Percentiles rank a stretch among this genome's conserved stretches.
Evolutionary conservation across 1,284 basidiomycete genomes (phyloP).

Genomic region (Ustilago nuda): DNA sequence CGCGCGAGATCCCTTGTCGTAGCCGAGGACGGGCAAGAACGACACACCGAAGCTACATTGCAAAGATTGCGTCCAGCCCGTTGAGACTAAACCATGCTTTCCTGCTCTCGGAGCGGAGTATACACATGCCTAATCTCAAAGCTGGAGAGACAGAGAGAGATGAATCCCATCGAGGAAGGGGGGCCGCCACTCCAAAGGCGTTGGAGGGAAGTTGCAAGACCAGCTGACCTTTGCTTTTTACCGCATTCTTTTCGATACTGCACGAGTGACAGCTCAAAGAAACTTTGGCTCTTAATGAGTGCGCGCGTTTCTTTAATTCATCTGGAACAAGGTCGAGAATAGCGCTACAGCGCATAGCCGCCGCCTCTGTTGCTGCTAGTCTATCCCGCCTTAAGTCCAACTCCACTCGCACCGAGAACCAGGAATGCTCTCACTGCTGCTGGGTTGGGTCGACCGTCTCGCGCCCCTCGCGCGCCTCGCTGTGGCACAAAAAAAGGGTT

Average conservation of each 20-base stretch:
- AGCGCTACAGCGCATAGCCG: not conserved
- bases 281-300: not conserved
- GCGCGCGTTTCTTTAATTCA: not conserved
- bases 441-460: not conserved
- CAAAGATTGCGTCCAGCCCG: too few relatives aligned
- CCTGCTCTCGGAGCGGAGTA: too few relatives aligned
- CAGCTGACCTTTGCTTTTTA: slow-evolving; percentile 3
- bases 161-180: too few relatives aligned
- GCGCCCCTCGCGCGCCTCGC: not conserved
- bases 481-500: too few relatives aligned
- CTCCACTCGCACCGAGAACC: not conserved
- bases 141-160: too few relatives aligned
- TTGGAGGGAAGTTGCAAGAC: not conserved
- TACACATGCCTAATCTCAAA: too few relatives aligned
- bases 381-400: not conserved
- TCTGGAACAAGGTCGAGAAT: not conserved
- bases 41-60: too few relatives aligned
- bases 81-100: too few relatives aligned
- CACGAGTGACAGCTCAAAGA: not conserved
- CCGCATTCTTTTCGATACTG: not conserved
- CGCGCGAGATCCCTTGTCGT: too few relatives aligned
- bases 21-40: too few relatives aligned
- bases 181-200: not conserved
- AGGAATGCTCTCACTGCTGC: not conserved
- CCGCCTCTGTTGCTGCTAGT: not conserved